Percentiles rank a stretch among this genome's conserved stretches.
Evolutionary conservation across 73 alveolate species (phyloP).

Genomic region (Tetrahymena elliotti): DNA sequence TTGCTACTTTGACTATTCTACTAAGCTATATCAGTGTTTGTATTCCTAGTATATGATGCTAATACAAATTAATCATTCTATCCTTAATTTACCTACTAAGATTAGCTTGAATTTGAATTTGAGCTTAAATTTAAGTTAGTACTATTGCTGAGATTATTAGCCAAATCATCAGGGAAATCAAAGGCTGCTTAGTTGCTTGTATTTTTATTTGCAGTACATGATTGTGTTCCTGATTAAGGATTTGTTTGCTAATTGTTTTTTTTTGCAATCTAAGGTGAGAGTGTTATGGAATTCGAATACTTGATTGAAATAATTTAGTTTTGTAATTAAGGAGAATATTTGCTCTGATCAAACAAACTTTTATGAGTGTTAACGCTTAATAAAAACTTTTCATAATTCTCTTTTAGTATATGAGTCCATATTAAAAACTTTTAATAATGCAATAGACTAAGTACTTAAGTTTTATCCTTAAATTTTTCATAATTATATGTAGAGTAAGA

Average conservation of each 20-base stretch:
- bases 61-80: not conserved
- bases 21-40: not conserved
- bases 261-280: not conserved
- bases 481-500: not conserved
- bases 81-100: not conserved
- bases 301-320: not conserved
- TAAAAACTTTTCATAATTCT: not conserved
- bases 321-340: not conserved
- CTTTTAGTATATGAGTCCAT: not conserved
- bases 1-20: not conserved
- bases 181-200: not conserved
- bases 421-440: not conserved
- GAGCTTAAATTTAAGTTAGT: not conserved
- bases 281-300: not conserved
- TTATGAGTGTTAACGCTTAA: not conserved
- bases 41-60: not conserved
- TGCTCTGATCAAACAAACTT: not conserved
- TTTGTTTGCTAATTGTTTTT: not conserved
- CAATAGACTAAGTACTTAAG: not conserved
- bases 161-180: not conserved
- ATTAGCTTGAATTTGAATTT: not conserved
- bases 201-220: not conserved
- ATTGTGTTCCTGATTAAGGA: not conserved
- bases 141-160: not conserved
- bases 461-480: not conserved